A percentile compares a stretch with the other conserved stretches of the same genome.
These are phyloP conservation scores for Porcisia hertigi DNA, from an alignment of 208 protist genomes.

Conservation along the genomic window DNA sequence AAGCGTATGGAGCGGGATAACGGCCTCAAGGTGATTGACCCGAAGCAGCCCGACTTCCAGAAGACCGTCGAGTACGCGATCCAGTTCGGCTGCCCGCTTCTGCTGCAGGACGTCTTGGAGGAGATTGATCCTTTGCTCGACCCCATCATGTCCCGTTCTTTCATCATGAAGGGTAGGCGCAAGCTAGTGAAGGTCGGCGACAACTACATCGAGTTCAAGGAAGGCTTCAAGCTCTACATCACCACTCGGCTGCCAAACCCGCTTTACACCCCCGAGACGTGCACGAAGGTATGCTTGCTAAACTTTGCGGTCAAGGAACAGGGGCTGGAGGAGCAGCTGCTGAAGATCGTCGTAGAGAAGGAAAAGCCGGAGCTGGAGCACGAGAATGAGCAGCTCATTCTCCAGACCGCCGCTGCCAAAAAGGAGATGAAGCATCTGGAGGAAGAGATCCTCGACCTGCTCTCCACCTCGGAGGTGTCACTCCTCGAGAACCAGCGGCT, in stretches of 20 bases:
- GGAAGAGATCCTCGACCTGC: conserved; percentile 96
- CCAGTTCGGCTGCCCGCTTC: conserved; percentile 95
- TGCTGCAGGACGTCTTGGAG: conserved; percentile 97
- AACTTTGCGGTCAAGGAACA: conserved; percentile 99
- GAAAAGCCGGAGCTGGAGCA: conserved; percentile 98
- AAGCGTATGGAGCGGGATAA: conserved; percentile 95
- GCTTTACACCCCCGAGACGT: conserved; percentile 98
- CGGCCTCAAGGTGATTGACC: conserved; percentile 94
- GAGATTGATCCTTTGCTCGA: conserved; percentile 98
- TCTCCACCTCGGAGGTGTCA: conserved; percentile 92
- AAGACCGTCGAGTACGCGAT: conserved; percentile 97
- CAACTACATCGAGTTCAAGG: conserved; percentile 97
- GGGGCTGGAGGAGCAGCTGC: conserved; percentile 98
- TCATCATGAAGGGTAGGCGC: conserved; percentile 93
- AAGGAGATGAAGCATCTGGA: conserved; percentile 97
- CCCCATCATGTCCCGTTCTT: conserved; percentile 94
- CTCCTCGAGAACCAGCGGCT: conserved; percentile 98
- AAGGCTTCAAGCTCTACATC: conserved; percentile 97
- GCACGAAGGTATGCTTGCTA: conserved; percentile 96
- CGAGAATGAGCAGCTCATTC: conserved; percentile 97
- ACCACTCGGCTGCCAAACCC: conserved; percentile 98
- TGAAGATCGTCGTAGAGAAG: conserved; percentile 97
- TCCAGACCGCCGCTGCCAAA: conserved; percentile 93
- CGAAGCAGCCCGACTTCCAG: conserved; percentile 95
- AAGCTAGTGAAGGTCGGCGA: conserved; percentile 96